phyloP scores from a whole-genome alignment of 805 yeast species.

The Lipomyces kockii region DNA sequence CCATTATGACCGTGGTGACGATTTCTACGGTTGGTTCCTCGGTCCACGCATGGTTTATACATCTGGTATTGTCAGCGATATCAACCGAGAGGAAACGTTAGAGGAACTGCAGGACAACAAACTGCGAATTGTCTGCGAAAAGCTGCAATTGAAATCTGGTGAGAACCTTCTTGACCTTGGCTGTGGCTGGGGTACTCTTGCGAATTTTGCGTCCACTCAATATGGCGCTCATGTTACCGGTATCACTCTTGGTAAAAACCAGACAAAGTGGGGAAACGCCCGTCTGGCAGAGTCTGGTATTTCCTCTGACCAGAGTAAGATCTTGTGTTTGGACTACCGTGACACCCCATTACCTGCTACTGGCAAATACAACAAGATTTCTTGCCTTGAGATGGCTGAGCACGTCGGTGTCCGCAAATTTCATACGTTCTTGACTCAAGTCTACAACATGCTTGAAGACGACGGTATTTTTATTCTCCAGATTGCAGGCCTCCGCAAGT shows the following conservation, averaged over 20 bases:
- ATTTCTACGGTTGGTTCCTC: constrained; percentile 89
- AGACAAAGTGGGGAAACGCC: constrained; percentile 85
- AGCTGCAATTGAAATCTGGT: constrained; percentile 72
- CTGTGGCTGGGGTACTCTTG: constrained; percentile 96
- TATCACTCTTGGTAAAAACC: constrained; percentile 86
- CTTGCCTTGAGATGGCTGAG: constrained; percentile 94
- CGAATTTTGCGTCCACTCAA: constrained; percentile 78
- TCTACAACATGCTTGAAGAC: constrained; percentile 84
- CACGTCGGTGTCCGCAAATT: constrained; percentile 93
- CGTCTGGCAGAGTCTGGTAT: constrained; percentile 73
- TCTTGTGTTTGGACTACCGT: constrained; percentile 85
- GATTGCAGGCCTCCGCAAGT: constrained; percentile 87
- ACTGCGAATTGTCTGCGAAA: constrained; percentile 83
- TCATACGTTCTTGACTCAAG: constrained; percentile 73
- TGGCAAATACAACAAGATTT: constrained; percentile 78
- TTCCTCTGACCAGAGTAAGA: constrained; percentile 67
- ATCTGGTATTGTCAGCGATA: constrained; percentile 79
- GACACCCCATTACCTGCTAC: constrained; percentile 75
- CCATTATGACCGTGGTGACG: constrained; percentile 95
- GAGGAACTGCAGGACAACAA: constrained; percentile 83
- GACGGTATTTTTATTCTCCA: constrained; percentile 88
- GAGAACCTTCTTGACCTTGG: constrained; percentile 83
- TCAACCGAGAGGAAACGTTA: constrained; percentile 69
- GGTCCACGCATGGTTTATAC: constrained; percentile 96
- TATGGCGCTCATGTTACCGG: constrained; percentile 89